These are phyloP conservation scores for Trichoderma gracile DNA, from an alignment of 2,329 filamentous ascomycete species.

Conservation along the genomic window DNA sequence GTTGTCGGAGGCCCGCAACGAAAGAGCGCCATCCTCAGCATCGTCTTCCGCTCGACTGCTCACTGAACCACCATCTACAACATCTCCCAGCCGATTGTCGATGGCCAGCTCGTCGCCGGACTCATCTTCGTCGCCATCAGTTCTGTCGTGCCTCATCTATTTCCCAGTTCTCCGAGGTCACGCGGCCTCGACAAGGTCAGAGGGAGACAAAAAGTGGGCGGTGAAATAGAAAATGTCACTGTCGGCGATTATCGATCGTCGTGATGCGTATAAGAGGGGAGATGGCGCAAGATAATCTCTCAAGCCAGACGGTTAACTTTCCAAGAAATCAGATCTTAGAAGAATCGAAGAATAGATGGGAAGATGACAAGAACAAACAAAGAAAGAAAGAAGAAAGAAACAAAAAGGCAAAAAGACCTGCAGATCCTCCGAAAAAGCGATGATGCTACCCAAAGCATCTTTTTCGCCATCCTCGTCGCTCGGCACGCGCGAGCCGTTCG, in stretches of 20 bases:
- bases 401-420: background rate
- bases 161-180: conserved; percentile 7
- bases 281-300: background rate
- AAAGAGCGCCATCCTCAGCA: conserved; percentile 7
- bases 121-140: conserved; percentile 27
- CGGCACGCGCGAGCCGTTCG: conserved; percentile 21
- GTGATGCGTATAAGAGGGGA: background rate
- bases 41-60: conserved; percentile 11
- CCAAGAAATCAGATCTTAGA: background rate
- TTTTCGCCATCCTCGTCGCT: conserved; percentile 24
- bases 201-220: conserved; percentile 6
- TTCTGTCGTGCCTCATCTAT: conserved; percentile 31
- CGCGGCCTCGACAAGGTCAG: conserved; percentile 2
- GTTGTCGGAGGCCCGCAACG: background rate
- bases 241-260: background rate
- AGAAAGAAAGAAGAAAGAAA: background rate
- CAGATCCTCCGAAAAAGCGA: conserved; percentile 3
- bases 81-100: background rate
- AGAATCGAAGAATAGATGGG: background rate
- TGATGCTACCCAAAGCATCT: conserved; percentile 23
- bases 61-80: background rate
- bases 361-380: background rate
- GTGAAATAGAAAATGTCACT: background rate
- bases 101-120: conserved; percentile 24
- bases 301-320: background rate